Conservation (phyloP, 129 eudicot genomes). For the Calendula officinalis region DNA sequence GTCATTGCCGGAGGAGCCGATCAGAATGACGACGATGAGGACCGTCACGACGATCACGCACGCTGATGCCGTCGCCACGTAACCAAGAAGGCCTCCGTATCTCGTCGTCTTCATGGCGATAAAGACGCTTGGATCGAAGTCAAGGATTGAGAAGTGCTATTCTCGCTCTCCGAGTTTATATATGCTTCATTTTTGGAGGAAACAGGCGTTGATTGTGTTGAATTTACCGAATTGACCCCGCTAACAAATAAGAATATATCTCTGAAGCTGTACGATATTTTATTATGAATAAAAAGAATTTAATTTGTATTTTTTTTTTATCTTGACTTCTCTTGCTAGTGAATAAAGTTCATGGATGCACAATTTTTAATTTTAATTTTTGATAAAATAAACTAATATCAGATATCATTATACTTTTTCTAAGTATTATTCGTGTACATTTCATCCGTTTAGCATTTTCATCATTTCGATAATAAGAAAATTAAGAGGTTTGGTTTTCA, state of each 20-base stretch:
- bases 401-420: too few species aligned
- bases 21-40: conserved; percentile 11
- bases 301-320: too few species aligned
- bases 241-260: background rate
- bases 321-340: too few species aligned
- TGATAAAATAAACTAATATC: too few species aligned
- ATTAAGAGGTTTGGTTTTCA: too few species aligned
- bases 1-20: conserved; percentile 21
- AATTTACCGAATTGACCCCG: background rate
- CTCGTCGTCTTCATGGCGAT: conserved; percentile 16
- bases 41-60: conserved; percentile 18
- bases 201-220: background rate
- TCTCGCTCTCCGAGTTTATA: background rate
- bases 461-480: too few species aligned
- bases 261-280: too few species aligned
- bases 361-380: too few species aligned
- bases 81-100: conserved; percentile 19
- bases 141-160: background rate
- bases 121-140: background rate
- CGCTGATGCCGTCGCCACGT: conserved; percentile 12
- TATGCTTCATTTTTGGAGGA: conserved; percentile 2
- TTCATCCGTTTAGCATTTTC: too few species aligned
- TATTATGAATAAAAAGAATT: too few species aligned
- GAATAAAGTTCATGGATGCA: too few species aligned
- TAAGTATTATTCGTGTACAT: too few species aligned